Base-by-base conservation (phyloP, 176 grass and related monocot species). In the Ensete ventricosum region DNA sequence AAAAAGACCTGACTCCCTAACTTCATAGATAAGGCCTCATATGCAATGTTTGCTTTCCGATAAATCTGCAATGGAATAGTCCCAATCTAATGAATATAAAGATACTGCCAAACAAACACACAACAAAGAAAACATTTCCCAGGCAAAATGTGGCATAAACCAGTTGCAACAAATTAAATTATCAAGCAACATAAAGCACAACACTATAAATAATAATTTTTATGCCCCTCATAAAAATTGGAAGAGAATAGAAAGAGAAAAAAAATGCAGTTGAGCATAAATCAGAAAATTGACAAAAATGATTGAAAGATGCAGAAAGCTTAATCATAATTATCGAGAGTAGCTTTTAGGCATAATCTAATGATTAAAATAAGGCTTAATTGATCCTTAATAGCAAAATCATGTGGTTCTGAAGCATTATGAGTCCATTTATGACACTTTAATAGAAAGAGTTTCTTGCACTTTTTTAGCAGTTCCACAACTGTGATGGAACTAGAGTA, bases 1-100 rank as follows among this genome's bases (percentile, higher is more conserved):
- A 96, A 83, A 90, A 90, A 96, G 26, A 79, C 57, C 27, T 92
- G 76, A 83, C 90, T 87, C 10, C 83, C 85, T 78, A 96, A 74
- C 83, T 73, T 90, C 55, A 53, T 71, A 82, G 93, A 92, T 50
- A 96, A 76, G 54, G 90, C 85, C 49, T 88, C 87, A 25, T 96
- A 96, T 69, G 93, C 89, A 79, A 80, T 73, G 84, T 67, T 88
- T 50, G 89, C 89, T 52, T 86, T 96, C 79, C 76, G 81, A 58
- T 96, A 96, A 78, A 96, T 96, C 93, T 96, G 85, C 83, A 69
- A 53, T 78, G 16, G 53, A 80, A 68, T 82, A 86, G 74, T 76
- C 63, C 74, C 29, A 83, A 69, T 25, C 26, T 67, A 69, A 76
- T 78, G 51, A 79, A 7, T 58, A 87, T 75, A 70, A 59, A 81